Evolutionary conservation across 202 grass and related monocot genomes (phyloP).

Genomic region (Brachypodium distachyon): DNA sequence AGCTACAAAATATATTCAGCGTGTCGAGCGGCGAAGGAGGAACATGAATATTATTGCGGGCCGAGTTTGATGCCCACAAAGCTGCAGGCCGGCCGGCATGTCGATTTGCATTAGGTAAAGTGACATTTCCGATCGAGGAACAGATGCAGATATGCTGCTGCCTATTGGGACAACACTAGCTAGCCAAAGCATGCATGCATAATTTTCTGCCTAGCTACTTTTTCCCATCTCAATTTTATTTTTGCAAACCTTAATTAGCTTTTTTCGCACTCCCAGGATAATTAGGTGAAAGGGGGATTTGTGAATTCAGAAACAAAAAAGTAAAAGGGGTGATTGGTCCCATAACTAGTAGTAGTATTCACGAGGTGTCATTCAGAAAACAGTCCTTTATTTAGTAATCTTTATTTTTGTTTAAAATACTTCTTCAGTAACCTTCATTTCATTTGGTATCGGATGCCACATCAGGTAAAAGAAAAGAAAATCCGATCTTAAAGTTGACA

Average conservation of each 20-base stretch:
- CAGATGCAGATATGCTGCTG: constrained; percentile 42
- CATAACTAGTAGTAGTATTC: neutral
- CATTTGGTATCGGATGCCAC: constrained; percentile 11
- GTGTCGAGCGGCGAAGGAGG: neutral
- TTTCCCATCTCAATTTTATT: neutral
- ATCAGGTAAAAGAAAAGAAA: constrained; percentile 2
- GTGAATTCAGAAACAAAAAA: too few species aligned
- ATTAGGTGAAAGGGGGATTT: too few species aligned
- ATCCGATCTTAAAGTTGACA: constrained; percentile 19
- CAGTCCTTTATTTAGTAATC: neutral
- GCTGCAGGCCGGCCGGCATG: too few species aligned
- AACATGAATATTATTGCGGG: constrained; percentile 32
- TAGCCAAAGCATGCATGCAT: constrained; percentile 24
- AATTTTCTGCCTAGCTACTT: constrained; percentile 8
- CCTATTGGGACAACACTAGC: constrained; percentile 55
- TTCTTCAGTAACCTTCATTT: neutral
- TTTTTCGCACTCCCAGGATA: neutral
- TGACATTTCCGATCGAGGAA: constrained; percentile 26
- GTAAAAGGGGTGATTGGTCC: neutral
- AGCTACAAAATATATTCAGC: neutral
- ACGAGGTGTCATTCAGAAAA: neutral
- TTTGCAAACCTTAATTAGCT: neutral
- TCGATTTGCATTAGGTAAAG: constrained; percentile 37
- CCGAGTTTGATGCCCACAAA: constrained; percentile 35
- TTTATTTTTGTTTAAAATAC: neutral